Percentiles rank a stretch among this genome's conserved stretches.
Evolutionary conservation across 495 filamentous ascomycete genomes (phyloP).

Genomic region (Trichoderma reesei): DNA sequence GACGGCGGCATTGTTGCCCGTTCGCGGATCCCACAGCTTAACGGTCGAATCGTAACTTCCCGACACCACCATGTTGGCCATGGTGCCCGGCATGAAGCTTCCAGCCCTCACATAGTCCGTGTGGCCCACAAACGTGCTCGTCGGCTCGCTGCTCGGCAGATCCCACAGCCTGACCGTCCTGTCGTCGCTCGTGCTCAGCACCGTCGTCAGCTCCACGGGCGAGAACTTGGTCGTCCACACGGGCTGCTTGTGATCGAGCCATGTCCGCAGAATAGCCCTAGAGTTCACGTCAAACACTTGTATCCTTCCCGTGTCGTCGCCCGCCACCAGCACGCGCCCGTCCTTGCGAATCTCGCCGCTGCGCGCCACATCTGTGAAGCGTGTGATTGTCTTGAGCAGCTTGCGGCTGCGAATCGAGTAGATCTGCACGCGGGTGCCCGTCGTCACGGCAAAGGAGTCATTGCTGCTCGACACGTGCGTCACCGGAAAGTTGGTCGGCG

Average conservation of each 20-base stretch:
- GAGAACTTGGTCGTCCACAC: constrained; percentile 88
- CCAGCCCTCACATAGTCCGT: constrained; percentile 84
- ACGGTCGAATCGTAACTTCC: constrained; percentile 94
- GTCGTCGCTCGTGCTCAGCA: constrained; percentile 83
- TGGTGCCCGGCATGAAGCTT: constrained; percentile 72
- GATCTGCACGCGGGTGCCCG: constrained; percentile 82
- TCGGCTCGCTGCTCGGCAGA: constrained; percentile 65
- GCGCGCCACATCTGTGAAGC: constrained; percentile 83
- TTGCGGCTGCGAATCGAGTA: constrained; percentile 84
- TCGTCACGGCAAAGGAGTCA: constrained; percentile 87
- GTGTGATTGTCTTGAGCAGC: constrained; percentile 78
- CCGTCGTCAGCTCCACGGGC: constrained; percentile 69
- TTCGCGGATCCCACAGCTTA: constrained; percentile 82
- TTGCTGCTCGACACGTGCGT: constrained; percentile 34
- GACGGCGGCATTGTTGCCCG: constrained; percentile 49
- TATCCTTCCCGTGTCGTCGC: constrained; percentile 80
- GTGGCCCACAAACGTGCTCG: constrained; percentile 75
- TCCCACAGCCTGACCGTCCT: constrained; percentile 91
- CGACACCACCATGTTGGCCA: constrained; percentile 65
- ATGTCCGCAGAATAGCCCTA: constrained; percentile 88
- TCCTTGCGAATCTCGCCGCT: constrained; percentile 80
- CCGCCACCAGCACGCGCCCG: constrained; percentile 78
- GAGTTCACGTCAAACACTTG: constrained; percentile 90
- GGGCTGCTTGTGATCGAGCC: constrained; percentile 90
- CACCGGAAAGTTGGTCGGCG: constrained; percentile 51